Evolutionary conservation across 1,284 basidiomycete genomes (phyloP).

Genomic region (Porodaedalea pini): DNA sequence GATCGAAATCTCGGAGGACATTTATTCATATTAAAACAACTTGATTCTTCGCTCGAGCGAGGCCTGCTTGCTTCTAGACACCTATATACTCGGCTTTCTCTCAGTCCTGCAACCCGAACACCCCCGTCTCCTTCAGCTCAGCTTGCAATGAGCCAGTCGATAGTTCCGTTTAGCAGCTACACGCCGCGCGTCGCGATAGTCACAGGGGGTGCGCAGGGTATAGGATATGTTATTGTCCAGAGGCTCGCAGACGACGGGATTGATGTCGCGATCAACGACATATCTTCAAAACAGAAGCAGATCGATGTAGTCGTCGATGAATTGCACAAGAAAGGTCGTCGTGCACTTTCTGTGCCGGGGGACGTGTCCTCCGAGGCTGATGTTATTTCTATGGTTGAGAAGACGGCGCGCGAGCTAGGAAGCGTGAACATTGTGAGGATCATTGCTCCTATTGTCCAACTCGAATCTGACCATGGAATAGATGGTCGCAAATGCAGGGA

Average conservation of each 20-base stretch:
- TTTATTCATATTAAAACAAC: too few relatives aligned
- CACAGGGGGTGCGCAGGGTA: constrained; percentile 25
- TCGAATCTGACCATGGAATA: background rate
- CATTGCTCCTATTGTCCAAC: background rate
- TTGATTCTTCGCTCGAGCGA: too few relatives aligned
- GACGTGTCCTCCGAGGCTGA: constrained; percentile 16
- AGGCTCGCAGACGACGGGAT: constrained; percentile 22
- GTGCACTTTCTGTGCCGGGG: constrained; percentile 11
- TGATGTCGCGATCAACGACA: constrained; percentile 22
- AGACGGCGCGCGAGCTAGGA: constrained; percentile 11
- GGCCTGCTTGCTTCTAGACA: too few relatives aligned
- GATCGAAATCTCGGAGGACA: too few relatives aligned
- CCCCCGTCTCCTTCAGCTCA: too few relatives aligned
- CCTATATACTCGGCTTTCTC: too few relatives aligned
- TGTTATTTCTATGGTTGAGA: constrained; percentile 15
- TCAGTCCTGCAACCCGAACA: too few relatives aligned
- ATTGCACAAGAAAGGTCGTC: constrained; percentile 1
- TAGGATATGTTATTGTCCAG: constrained; percentile 20
- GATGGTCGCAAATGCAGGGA: constrained; percentile 6
- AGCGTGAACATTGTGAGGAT: constrained; percentile 15
- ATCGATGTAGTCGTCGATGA: constrained; percentile 12
- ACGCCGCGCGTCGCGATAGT: constrained; percentile 9
- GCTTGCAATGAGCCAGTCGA: too few relatives aligned
- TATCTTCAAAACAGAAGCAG: constrained; percentile 5
- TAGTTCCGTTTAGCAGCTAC: too few relatives aligned